Conservation (phyloP, 2,329 filamentous ascomycete genomes). For the Grosmannia huntii region DNA sequence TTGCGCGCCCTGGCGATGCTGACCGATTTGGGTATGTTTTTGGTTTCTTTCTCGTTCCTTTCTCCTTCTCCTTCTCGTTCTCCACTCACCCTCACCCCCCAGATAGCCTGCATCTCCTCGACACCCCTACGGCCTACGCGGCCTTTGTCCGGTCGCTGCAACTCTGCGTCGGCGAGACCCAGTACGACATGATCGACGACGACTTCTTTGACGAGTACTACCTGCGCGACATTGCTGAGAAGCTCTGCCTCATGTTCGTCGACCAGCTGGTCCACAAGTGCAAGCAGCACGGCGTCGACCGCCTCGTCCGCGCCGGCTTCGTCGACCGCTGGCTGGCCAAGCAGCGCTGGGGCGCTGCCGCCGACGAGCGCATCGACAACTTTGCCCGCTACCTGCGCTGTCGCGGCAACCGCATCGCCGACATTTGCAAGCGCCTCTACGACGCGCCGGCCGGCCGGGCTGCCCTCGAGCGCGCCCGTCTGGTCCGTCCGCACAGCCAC, state of each 20-base stretch:
- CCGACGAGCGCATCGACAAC: slow-evolving; percentile 38
- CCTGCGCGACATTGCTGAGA: slow-evolving; percentile 48
- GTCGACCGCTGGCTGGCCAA: slow-evolving; percentile 62
- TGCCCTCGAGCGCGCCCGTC: slow-evolving; percentile 37
- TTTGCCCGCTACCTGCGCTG: slow-evolving; percentile 38
- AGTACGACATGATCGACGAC: slow-evolving; percentile 39
- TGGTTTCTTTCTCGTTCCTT: slow-evolving; percentile 15
- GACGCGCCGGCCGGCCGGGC: slow-evolving; percentile 36
- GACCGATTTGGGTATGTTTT: slow-evolving; percentile 30
- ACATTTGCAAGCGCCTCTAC: slow-evolving; percentile 36
- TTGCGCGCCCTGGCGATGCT: slow-evolving; percentile 44
- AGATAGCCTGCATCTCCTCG: slow-evolving; percentile 32
- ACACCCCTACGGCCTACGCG: slow-evolving; percentile 36
- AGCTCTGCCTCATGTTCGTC: slow-evolving; percentile 45
- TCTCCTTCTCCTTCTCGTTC: neutral
- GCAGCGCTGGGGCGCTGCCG: slow-evolving; percentile 52
- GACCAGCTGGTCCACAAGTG: slow-evolving; percentile 44
- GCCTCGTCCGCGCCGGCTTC: slow-evolving; percentile 49
- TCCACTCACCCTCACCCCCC: slow-evolving; percentile 8
- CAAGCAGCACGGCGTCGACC: slow-evolving; percentile 32
- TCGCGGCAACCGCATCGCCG: slow-evolving; percentile 39
- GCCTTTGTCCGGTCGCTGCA: slow-evolving; percentile 50
- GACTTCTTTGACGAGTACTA: slow-evolving; percentile 49
- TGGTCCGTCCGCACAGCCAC: slow-evolving; percentile 25
- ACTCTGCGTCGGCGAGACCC: slow-evolving; percentile 35